Conservation (phyloP, 345 rosid species). For the Salix udensis region DNA sequence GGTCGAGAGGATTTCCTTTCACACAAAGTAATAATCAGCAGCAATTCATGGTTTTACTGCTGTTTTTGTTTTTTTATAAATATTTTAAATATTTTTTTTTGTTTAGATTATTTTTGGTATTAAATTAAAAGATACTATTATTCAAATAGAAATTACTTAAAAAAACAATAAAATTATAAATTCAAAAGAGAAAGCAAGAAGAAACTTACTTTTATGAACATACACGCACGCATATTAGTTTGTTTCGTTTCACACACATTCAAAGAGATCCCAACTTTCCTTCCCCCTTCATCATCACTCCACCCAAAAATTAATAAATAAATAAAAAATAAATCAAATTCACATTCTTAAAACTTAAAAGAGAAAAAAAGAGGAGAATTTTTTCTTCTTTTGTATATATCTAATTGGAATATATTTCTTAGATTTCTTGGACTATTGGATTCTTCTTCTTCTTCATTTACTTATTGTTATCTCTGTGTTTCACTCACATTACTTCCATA, state of each 20-base stretch:
- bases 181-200: neutral
- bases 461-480: neutral
- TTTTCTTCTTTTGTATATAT: neutral
- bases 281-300: constrained; percentile 25
- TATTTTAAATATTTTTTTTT: no score
- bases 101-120: no score
- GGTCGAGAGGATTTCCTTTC: neutral
- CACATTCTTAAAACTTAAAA: constrained; percentile 19
- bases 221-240: neutral
- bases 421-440: constrained; percentile 29
- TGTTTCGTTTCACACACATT: constrained; percentile 20
- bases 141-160: no score
- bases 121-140: no score
- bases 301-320: constrained; percentile 15
- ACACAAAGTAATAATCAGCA: neutral
- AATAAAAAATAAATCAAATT: neutral
- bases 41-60: neutral
- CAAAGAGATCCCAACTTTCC: constrained; percentile 45
- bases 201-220: neutral
- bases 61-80: no score
- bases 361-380: constrained; percentile 21
- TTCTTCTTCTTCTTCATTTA: constrained; percentile 31
- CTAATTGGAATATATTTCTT: constrained; percentile 44
- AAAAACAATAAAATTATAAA: constrained; percentile 8
- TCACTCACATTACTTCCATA: constrained; percentile 3